A percentile compares a stretch with the other conserved stretches of the same genome.
Conservation (phyloP, 2,329 filamentous ascomycete species). For the Pseudopithomyces chartarum region DNA sequence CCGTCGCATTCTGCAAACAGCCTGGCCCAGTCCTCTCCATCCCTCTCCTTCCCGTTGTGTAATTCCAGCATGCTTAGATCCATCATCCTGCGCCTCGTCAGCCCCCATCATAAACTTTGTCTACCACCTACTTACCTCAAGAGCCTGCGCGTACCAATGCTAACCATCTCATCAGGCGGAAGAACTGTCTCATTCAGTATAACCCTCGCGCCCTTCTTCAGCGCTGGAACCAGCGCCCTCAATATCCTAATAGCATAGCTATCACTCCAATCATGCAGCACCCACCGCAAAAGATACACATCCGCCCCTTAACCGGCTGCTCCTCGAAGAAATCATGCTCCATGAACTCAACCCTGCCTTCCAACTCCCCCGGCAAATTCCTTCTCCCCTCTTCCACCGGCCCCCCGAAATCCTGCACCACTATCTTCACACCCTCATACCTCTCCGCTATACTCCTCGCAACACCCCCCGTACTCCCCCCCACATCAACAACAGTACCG, state of each 20-base stretch:
- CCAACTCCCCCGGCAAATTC: background rate
- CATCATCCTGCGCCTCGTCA: background rate
- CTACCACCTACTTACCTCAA: background rate
- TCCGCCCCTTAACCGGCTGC: slow-evolving; percentile 15
- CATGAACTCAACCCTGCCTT: background rate
- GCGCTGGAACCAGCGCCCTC: slow-evolving; percentile 1
- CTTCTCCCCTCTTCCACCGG: background rate
- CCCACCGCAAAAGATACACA: slow-evolving; percentile 61
- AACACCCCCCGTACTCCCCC: background rate
- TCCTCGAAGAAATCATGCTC: background rate
- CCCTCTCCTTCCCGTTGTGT: slow-evolving; percentile 1
- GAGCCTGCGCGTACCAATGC: background rate
- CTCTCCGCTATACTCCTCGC: background rate
- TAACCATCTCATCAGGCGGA: background rate
- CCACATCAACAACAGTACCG: background rate
- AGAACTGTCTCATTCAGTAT: slow-evolving; percentile 42
- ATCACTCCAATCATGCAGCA: slow-evolving; percentile 56
- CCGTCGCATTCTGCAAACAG: background rate
- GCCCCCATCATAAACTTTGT: background rate
- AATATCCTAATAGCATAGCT: slow-evolving; percentile 4
- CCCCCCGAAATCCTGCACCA: background rate
- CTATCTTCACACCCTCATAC: background rate
- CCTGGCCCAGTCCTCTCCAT: slow-evolving; percentile 3
- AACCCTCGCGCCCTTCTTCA: slow-evolving; percentile 8
- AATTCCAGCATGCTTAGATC: background rate